Evolutionary conservation across 129 eudicot genomes (phyloP).

Genomic region (Pulicaria dysenterica): DNA sequence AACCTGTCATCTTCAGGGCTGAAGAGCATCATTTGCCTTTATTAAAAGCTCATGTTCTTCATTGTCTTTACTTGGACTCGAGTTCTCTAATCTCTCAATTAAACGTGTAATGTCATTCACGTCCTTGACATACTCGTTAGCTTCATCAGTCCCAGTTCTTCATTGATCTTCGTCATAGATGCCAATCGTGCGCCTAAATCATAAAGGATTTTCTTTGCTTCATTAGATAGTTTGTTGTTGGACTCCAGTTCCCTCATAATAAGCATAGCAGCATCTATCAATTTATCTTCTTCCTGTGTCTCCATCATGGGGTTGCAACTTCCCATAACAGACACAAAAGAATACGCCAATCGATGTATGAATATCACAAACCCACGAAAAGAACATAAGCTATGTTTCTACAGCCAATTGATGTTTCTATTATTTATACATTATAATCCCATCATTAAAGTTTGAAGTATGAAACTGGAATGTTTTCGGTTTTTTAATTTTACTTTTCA

Average conservation of each 20-base stretch:
- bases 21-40: slow-evolving; percentile 70
- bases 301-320: slow-evolving; percentile 42
- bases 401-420: too few relatives aligned
- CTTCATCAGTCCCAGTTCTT: slow-evolving; percentile 52
- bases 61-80: slow-evolving; percentile 40
- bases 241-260: slow-evolving; percentile 64
- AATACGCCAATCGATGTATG: too few relatives aligned
- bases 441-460: too few relatives aligned
- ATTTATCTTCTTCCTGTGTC: slow-evolving; percentile 59
- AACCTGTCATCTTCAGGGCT: slow-evolving; percentile 69
- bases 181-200: slow-evolving; percentile 64
- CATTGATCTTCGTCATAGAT: slow-evolving; percentile 32
- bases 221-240: slow-evolving; percentile 47
- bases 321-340: slow-evolving; percentile 65
- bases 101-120: slow-evolving; percentile 56
- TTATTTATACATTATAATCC: too few relatives aligned
- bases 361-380: too few relatives aligned
- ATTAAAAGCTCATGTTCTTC: slow-evolving; percentile 42
- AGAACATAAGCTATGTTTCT: too few relatives aligned
- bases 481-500: too few relatives aligned
- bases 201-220: slow-evolving; percentile 57
- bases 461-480: too few relatives aligned
- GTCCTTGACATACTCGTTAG: slow-evolving; percentile 55
- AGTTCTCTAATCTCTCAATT: slow-evolving; percentile 55
- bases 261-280: slow-evolving; percentile 65